Evolutionary conservation across 192 early-diverging fungal genomes (phyloP).

Genomic region (Lunasporangiospora selenospora): DNA sequence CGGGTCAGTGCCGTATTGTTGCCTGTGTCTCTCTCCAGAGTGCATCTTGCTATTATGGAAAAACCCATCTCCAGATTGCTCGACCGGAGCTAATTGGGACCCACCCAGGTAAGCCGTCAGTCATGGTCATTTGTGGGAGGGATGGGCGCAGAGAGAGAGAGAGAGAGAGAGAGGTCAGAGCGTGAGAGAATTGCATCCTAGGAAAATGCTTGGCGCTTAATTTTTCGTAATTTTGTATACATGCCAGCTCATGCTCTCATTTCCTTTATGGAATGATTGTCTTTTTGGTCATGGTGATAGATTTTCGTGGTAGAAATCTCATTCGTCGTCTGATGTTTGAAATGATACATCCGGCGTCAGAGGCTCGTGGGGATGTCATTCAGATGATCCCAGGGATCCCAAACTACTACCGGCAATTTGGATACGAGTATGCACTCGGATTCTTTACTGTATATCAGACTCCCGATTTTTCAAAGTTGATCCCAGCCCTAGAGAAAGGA

Average conservation of each 20-base stretch:
- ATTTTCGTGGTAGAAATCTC: too few species aligned
- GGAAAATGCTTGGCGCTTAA: too few species aligned
- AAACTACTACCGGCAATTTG: constrained; percentile 41
- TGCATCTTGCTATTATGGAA: constrained; percentile 16
- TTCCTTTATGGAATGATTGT: too few species aligned
- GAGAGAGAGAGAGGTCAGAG: too few species aligned
- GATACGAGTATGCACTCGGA: constrained; percentile 31
- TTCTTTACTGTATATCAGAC: background rate
- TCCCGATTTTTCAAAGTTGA: background rate
- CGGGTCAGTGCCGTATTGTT: constrained; percentile 25
- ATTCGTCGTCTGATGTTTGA: constrained; percentile 19
- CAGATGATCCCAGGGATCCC: constrained; percentile 34
- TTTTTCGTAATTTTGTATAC: too few species aligned
- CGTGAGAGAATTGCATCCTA: too few species aligned
- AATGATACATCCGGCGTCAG: constrained; percentile 41
- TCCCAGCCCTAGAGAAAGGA: constrained; percentile 11
- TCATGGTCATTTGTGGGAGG: too few species aligned
- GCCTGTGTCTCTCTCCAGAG: constrained; percentile 27
- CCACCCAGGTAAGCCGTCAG: too few species aligned
- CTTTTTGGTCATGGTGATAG: too few species aligned
- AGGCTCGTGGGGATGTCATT: constrained; percentile 28
- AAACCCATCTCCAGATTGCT: constrained; percentile 13
- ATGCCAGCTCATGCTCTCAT: too few species aligned
- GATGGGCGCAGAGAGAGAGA: too few species aligned
- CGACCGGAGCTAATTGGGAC: constrained; percentile 30